Evolutionary conservation across 1,284 basidiomycete species (phyloP).

Genomic region (Boletus sp.): DNA sequence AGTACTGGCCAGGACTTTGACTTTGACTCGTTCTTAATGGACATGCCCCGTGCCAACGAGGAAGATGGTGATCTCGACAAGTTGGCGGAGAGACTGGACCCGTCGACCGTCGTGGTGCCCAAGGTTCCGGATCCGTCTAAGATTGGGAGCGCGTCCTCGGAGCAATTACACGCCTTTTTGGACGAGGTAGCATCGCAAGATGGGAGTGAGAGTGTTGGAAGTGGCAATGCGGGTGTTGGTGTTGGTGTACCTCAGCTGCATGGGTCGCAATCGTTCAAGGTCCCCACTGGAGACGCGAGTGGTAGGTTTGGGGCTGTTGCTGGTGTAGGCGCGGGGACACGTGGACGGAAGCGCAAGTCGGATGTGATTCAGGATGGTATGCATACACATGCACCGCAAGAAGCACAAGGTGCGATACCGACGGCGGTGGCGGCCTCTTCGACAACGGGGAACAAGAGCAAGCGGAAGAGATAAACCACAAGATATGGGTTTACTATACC

Average conservation of each 20-base stretch:
- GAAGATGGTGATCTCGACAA: conserved; percentile 35
- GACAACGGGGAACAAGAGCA: conserved; percentile 24
- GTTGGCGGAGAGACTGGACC: conserved; percentile 34
- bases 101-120: conserved; percentile 19
- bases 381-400: background rate
- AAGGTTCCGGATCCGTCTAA: conserved; percentile 24
- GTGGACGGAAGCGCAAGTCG: conserved; percentile 47
- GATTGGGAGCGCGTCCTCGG: conserved; percentile 33
- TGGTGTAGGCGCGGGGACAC: conserved; percentile 1
- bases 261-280: background rate
- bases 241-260: no score
- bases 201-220: conserved; percentile 12
- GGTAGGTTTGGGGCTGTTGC: no score
- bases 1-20: conserved; percentile 38
- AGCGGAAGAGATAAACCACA: conserved; percentile 26
- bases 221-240: background rate
- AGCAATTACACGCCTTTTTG: conserved; percentile 43
- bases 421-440: conserved; percentile 3
- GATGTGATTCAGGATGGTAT: conserved; percentile 34
- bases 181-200: conserved; percentile 38
- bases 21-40: conserved; percentile 45
- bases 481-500: background rate
- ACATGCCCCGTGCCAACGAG: conserved; percentile 30
- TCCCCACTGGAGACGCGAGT: no score
- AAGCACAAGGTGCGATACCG: no score